Evolutionary conservation across 2,329 filamentous ascomycete genomes (phyloP), one percentile per base, ranked within the genome.

Genomic region (Calonectria hawksworthii): DNA sequence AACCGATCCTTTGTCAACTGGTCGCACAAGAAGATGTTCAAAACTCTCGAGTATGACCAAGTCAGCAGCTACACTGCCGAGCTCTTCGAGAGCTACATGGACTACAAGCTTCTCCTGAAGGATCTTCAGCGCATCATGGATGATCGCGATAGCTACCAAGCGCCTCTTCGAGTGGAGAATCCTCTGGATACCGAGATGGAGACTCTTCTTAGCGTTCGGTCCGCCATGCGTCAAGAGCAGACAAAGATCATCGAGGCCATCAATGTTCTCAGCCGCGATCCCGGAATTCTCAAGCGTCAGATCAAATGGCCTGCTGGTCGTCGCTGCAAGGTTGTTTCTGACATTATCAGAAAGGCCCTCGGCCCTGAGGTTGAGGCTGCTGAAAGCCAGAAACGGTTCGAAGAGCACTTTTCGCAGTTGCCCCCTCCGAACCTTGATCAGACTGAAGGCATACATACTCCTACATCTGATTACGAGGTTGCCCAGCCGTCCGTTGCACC

Each of bases 51-150:
- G 4, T 78, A 77, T 4, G 36, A 61, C 6, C 6, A 47, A n/a
- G 32, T 72, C 23, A 30, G 28, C 2, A 38, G 51, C 0, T 72
- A 68, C 26, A 78, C 74, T 0, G 44, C 52, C 4, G 65, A 70
- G 7, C 50, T 78, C 0, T 72, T 78, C 5, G 41, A 78, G 2
- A 54, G 14, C 1, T 78, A 70, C 5, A 78, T 78, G 54, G 68
- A 75, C 34, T 78, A 78, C 32, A 76, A 72, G n/a, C 50, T 68
- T 41, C 66, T 68, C 3, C n/a, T 61, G 21, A 68, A 68, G 32
- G 14, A 41, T 18, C 32, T 68, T 6, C 50, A 68, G 50, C 47
- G n/a, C n/a, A 44, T 68, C 66, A 68, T 68, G 30, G 50, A 68
- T 8, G 32, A 68, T 23, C 28, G 38, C 9, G 41, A 47, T 4